Conservation (phyloP, 2,329 filamentous ascomycete species). For the Penicillium sp. region DNA sequence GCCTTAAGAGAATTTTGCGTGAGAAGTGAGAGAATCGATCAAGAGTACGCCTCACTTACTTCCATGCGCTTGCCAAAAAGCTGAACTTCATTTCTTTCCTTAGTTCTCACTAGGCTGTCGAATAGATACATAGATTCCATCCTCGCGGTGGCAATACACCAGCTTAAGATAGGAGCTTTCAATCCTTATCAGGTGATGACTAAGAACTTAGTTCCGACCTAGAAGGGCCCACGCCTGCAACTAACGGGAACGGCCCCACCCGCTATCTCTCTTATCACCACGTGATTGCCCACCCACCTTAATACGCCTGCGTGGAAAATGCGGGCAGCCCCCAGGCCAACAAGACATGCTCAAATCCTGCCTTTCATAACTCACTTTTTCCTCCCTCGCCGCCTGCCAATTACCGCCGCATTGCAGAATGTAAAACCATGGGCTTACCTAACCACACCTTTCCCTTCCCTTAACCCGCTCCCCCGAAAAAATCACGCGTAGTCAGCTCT, state of each 20-base stretch:
- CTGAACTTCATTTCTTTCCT: background rate
- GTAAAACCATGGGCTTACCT: constrained; percentile 33
- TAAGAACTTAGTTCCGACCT: background rate
- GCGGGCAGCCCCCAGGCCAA: constrained; percentile 25
- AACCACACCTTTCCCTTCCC: constrained; percentile 20
- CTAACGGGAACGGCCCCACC: constrained; percentile 3
- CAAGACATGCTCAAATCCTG: constrained; percentile 43
- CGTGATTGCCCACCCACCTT: constrained; percentile 27
- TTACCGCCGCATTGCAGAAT: constrained; percentile 40
- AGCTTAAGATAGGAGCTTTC: too few species aligned
- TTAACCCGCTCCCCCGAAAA: constrained; percentile 21
- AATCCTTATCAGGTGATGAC: background rate
- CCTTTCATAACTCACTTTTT: constrained; percentile 50
- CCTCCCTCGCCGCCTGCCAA: constrained; percentile 40
- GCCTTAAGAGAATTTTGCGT: background rate
- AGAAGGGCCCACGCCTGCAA: background rate
- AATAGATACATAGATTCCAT: background rate
- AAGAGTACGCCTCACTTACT: background rate
- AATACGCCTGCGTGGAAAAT: constrained; percentile 20
- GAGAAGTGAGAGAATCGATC: background rate
- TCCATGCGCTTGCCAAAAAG: too few species aligned
- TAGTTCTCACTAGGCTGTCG: background rate
- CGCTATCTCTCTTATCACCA: constrained; percentile 28
- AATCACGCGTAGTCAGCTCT: constrained; percentile 39
- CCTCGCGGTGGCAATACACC: background rate